Conservation (phyloP, 1,284 basidiomycete species). For the Cryptococcus sp. region DNA sequence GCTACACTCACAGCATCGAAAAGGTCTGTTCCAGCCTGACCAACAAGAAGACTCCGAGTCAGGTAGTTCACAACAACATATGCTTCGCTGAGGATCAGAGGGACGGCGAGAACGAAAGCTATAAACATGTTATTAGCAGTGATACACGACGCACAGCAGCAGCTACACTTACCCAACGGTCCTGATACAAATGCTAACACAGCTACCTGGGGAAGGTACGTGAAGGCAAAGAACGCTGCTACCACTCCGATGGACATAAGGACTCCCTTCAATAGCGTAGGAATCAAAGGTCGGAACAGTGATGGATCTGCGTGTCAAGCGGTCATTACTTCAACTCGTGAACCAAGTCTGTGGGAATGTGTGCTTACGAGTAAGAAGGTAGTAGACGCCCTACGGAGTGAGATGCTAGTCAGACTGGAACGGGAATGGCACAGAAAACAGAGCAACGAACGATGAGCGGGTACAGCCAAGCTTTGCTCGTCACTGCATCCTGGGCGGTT, state of each 20-base stretch:
- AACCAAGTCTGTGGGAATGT: background rate
- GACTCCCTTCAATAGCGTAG: conserved; percentile 48
- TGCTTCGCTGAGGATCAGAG: conserved; percentile 55
- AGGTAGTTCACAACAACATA: conserved; percentile 58
- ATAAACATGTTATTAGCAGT: background rate
- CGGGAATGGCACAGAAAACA: no score
- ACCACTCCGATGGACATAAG: conserved; percentile 54
- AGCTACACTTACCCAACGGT: conserved; percentile 55
- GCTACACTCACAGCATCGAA: conserved; percentile 47
- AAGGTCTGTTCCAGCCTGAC: conserved; percentile 57
- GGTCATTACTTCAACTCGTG: background rate
- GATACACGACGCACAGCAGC: conserved; percentile 3
- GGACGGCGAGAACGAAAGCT: conserved; percentile 55
- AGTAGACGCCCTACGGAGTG: conserved; percentile 46
- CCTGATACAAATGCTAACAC: conserved; percentile 66
- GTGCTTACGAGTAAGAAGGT: conserved; percentile 46
- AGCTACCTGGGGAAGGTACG: conserved; percentile 69
- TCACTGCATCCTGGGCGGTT: conserved; percentile 48
- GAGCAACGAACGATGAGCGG: conserved; percentile 48
- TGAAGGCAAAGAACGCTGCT: conserved; percentile 62
- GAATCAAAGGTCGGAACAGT: conserved; percentile 51
- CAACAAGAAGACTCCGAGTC: conserved; percentile 58
- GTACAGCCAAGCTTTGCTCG: conserved; percentile 54
- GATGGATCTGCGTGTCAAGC: conserved; percentile 44
- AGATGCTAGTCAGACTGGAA: background rate